Percentiles rank a stretch among this genome's conserved stretches.
These are phyloP conservation scores for Penstemon eatonii DNA, from an alignment of 257 asterid genomes.

Conservation along the genomic window DNA sequence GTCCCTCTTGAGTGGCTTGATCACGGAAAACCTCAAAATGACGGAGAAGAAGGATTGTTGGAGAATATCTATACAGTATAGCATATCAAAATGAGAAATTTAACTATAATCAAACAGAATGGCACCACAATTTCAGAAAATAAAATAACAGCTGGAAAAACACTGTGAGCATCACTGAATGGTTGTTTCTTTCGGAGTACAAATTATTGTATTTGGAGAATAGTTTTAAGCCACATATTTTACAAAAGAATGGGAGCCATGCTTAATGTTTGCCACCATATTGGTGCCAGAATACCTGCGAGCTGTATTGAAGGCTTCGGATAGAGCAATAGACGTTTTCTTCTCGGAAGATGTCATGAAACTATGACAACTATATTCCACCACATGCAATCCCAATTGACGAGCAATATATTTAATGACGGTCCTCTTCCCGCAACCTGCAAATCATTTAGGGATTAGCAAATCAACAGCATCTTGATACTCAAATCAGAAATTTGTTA, in stretches of 20 bases:
- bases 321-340: slow-evolving; percentile 75
- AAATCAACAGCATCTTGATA: slow-evolving; percentile 6
- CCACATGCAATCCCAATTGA: slow-evolving; percentile 89
- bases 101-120: slow-evolving; percentile 16
- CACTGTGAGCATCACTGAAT: not conserved
- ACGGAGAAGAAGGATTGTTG: slow-evolving; percentile 88
- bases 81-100: slow-evolving; percentile 24
- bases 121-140: slow-evolving; percentile 7
- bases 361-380: slow-evolving; percentile 84
- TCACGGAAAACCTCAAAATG: slow-evolving; percentile 85
- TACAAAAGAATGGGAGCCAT: slow-evolving; percentile 12
- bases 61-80: slow-evolving; percentile 61
- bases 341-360: slow-evolving; percentile 76
- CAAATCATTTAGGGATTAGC: slow-evolving; percentile 33
- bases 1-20: slow-evolving; percentile 68
- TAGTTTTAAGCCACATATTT: slow-evolving; percentile 16
- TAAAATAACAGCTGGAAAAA: not conserved
- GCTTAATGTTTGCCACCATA: slow-evolving; percentile 25
- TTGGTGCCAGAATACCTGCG: slow-evolving; percentile 58
- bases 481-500: slow-evolving; percentile 6
- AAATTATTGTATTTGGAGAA: slow-evolving; percentile 5
- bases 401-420: slow-evolving; percentile 76
- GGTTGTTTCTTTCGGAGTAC: not conserved
- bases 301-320: slow-evolving; percentile 81
- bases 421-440: slow-evolving; percentile 95